Base-by-base conservation (phyloP, 371 early-diverging fungal species). In the Cokeromyces recurvatus region DNA sequence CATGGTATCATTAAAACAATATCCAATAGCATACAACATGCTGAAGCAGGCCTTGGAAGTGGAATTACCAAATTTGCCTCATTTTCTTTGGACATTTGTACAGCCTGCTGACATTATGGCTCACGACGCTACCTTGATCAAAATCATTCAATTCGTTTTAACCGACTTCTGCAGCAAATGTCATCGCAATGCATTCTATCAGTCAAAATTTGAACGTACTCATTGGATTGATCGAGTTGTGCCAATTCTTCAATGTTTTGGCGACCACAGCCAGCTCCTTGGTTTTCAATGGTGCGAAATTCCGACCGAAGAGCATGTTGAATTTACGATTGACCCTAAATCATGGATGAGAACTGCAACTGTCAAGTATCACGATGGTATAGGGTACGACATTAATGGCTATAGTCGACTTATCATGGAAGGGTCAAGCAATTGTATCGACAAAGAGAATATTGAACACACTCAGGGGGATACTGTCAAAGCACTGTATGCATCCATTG, bases 261-360 rank as follows among this genome's bases (percentile, higher is more conserved):
- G 47, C 21, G 51, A 57, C 43, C 57, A 51, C 10, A 57, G 51
- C 38, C 51, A 50, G 38, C 25, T 57, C n/a, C 43, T 57, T 42
- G 57, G 57, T 0, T 57, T 57, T 40, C 47, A 57, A 38, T 57
- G 51, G 57, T 50, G 46, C 42, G 47, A 51, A 43, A 43, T 51
- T 37, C 43, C 51, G 1, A 47, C 51, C n/a, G 51, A 51, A 1
- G 51, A 51, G 27, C 40, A 55, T 20, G 34, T 39, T 24, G 55
- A 48, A 43, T 48, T 55, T 34, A 44, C 32, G 0, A 42, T 55
- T 4, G 48, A 55, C 22, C 47, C 54, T 11, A 15, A 34, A 1
- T 24, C 43, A 24, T 54, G 21, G 38, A 54, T 46, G 35, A 38
- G 46, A 31, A 52, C 31, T 20, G 20, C 41, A 4, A 3, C 53